Evolutionary conservation across 305 asterid genomes (phyloP), one percentile per base, ranked within the genome.

Genomic region (Fraxinus sp.): DNA sequence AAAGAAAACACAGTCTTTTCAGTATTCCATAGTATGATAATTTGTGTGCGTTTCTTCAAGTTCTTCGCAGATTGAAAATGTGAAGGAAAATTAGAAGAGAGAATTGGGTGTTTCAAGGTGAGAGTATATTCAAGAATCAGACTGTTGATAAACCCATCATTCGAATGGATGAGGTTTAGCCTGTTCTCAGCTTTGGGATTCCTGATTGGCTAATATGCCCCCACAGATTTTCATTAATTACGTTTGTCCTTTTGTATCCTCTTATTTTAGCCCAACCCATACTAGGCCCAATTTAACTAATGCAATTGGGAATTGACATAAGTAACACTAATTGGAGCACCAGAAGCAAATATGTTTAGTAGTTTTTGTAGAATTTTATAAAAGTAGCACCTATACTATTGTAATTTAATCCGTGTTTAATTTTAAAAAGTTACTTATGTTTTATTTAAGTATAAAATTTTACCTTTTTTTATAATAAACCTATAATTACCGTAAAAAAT

Each of bases 81-180:
- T 49, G 77, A 66, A 80, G 81, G 32, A 35, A 77, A 73, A 74
- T 72, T 32, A 73, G 30, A 83, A 77, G 41, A 28, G 79, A 77
- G 46, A 30, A 24, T 24, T 22, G 66, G 66, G 26, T 57, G 66
- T 57, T 57, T 57, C 66, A 18, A 57, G 66, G 66, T 57, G 66
- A 18, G 28, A 79, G 70, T 13, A 28, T 18, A 79, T 75, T 79
- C 83, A 80, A 84, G 80, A 24, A 20, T 43, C 74, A 70, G 86
- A 80, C 33, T 62, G 84, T 41, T 71, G 87, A 88, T 86, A 84
- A 87, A 87, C 89, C 88, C 89, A 39, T 33, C 83, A 20, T 76
- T 82, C 87, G 78, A 89, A 82, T 79, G 91, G 91, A 89, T 84
- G 91, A 89, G 91, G 79, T 85, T 81, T 80, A 68, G 82, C 83